Evolutionary conservation across 2,329 filamentous ascomycete genomes (phyloP).

Genomic region (Fusarium floridanum): DNA sequence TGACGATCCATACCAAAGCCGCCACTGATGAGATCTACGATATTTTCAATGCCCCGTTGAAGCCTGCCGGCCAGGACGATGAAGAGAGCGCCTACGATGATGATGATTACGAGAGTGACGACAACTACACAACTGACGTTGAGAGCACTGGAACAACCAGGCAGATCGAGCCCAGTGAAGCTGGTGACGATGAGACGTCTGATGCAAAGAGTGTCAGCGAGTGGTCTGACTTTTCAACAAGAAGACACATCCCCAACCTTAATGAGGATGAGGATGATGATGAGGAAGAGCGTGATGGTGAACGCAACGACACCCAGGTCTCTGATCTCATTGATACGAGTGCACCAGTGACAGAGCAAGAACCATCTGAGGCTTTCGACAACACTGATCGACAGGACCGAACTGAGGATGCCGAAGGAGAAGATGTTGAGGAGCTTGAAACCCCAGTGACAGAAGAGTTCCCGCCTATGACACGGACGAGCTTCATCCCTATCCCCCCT

Average conservation of each 20-base stretch:
- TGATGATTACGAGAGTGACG: constrained; percentile 78
- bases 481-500: constrained; percentile 84
- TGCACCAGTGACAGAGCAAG: constrained; percentile 43
- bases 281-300: constrained; percentile 48
- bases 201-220: constrained; percentile 78
- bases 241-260: constrained; percentile 74
- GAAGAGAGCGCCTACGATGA: constrained; percentile 66
- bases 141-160: constrained; percentile 87
- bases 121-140: constrained; percentile 84
- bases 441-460: constrained; percentile 59
- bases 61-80: constrained; percentile 43
- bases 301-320: constrained; percentile 51
- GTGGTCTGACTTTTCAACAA: constrained; percentile 89
- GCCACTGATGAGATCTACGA: constrained; percentile 98
- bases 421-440: constrained; percentile 54
- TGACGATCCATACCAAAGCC: constrained; percentile 96
- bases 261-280: constrained; percentile 48
- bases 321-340: constrained; percentile 58
- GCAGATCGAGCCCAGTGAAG: constrained; percentile 66
- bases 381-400: constrained; percentile 11
- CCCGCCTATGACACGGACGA: constrained; percentile 68
- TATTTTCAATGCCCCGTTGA: constrained; percentile 87
- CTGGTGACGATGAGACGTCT: constrained; percentile 61
- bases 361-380: constrained; percentile 18
- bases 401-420: constrained; percentile 47